Conservation (phyloP, 2,329 filamentous ascomycete genomes). For the Xylaria multiplex region DNA sequence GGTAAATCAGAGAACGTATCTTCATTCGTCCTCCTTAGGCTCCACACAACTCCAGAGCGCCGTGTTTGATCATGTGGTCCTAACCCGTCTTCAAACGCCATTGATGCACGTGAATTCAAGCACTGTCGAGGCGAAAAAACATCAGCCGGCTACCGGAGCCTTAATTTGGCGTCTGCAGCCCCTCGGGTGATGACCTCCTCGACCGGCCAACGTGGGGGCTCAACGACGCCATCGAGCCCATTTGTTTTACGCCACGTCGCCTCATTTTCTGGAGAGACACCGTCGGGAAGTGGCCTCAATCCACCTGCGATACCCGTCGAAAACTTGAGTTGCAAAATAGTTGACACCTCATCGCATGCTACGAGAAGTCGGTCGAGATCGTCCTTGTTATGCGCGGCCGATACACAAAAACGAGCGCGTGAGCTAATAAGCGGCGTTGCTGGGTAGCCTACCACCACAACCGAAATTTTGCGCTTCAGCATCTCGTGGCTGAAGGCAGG, state of each 20-base stretch:
- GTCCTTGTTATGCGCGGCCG: conserved; percentile 96
- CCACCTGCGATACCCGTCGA: conserved; percentile 96
- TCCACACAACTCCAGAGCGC: conserved; percentile 48
- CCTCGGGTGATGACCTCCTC: conserved; percentile 81
- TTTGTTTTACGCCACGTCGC: conserved; percentile 52
- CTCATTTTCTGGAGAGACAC: conserved; percentile 76
- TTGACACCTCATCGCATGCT: conserved; percentile 92
- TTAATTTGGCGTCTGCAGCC: conserved; percentile 78
- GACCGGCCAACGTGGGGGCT: conserved; percentile 83
- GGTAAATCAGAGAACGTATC: conserved; percentile 40
- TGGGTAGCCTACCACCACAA: conserved; percentile 96
- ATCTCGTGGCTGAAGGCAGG: conserved; percentile 98
- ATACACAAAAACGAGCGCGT: conserved; percentile 94
- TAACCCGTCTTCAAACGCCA: conserved; percentile 44
- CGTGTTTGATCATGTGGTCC: conserved; percentile 43
- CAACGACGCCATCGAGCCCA: conserved; percentile 65
- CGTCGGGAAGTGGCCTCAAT: conserved; percentile 77
- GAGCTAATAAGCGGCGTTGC: conserved; percentile 96
- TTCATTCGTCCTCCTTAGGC: conserved; percentile 38
- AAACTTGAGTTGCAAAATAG: conserved; percentile 93
- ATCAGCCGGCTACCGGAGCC: conserved; percentile 65
- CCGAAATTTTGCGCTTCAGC: conserved; percentile 96
- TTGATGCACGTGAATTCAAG: conserved; percentile 41
- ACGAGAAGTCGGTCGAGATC: conserved; percentile 89
- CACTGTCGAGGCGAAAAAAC: conserved; percentile 28